Base-by-base conservation (phyloP, 352 stramenopile genomes). In the Globisporangium barbulae region DNA sequence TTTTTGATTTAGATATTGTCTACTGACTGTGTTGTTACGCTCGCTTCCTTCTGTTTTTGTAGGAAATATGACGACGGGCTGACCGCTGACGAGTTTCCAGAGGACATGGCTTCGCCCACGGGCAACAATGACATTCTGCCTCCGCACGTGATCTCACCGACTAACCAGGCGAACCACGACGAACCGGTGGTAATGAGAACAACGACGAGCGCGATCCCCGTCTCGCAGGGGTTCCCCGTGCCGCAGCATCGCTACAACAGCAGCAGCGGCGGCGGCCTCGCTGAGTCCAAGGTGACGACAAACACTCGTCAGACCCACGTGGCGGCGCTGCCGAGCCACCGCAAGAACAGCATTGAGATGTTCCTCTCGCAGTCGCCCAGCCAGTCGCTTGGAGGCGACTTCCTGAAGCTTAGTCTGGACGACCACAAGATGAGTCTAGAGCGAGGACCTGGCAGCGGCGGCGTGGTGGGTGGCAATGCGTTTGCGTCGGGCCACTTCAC, bases 291-390 rank as follows among this genome's bases (percentile, higher is more conserved):
- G 52, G 22, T 39, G 35, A 9, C n/a, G n/a, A 57, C 52, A 31
- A 57, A 30, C 31, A 30, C 35, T 3, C 52, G 31, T 12, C 52
- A 57, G 52, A 44, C 30, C 22, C 52, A 57, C 19, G 31, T 37
- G 1, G 52, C 31, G 52, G 54, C 64, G 28, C 58, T 74, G 54
- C 71, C 75, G n/a, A 79, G 69, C 25, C 82, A 77, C 47, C 81
- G 85, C 47, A 94, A 94, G 74, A 94, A 88, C 74, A 91, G 81
- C 70, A 91, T 94, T 39, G 85, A 94, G 68, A 91, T 94, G 83
- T 94, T 94, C 76, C 68, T 94, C 3, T 94, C 85, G 65, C 85
- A 92, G 67, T 91, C 81, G 56, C 85, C 85, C 1, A 90, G 79
- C 47, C 85, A 94, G 59, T 83, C 84, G 19, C 67, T 94, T 22